Percentiles rank a stretch among this genome's conserved stretches.
phyloP scores from a whole-genome alignment of 2,329 filamentous ascomycete genomes.

The Colletotrichum sp. region DNA sequence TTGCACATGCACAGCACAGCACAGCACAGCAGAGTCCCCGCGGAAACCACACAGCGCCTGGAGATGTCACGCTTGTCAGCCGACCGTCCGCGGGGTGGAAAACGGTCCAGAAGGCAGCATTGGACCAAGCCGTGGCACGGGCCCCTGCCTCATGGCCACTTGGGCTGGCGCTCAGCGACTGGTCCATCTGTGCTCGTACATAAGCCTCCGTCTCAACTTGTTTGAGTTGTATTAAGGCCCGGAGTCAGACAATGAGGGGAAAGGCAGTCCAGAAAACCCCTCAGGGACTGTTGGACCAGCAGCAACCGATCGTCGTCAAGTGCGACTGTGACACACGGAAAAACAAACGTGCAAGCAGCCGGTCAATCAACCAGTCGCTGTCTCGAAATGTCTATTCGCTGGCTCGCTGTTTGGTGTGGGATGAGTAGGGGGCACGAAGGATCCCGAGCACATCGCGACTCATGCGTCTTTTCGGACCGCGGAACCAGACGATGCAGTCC shows the following conservation, averaged over 20 bases:
- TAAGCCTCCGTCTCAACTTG: slow-evolving; percentile 21
- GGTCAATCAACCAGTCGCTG: neutral
- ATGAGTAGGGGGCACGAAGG: neutral
- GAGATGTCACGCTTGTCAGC: slow-evolving; percentile 13
- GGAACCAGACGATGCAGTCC: neutral
- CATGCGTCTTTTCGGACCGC: neutral
- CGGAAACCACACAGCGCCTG: neutral
- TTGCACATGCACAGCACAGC: neutral
- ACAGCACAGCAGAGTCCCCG: neutral
- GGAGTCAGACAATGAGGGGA: slow-evolving; percentile 12
- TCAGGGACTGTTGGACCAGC: neutral
- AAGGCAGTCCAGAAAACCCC: neutral
- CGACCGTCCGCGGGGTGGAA: neutral
- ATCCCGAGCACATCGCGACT: neutral
- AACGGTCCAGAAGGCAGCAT: neutral
- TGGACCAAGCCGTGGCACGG: neutral
- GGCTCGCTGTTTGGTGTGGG: neutral
- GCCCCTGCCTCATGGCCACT: slow-evolving; percentile 14
- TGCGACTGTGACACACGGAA: neutral
- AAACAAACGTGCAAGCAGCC: neutral
- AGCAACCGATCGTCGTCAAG: neutral
- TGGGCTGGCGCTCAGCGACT: neutral
- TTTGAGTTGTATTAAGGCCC: slow-evolving; percentile 20
- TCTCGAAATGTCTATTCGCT: neutral
- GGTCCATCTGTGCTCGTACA: slow-evolving; percentile 13